Base-by-base conservation (phyloP, 768 basidiomycete species). In the Termitomyces sp. region DNA sequence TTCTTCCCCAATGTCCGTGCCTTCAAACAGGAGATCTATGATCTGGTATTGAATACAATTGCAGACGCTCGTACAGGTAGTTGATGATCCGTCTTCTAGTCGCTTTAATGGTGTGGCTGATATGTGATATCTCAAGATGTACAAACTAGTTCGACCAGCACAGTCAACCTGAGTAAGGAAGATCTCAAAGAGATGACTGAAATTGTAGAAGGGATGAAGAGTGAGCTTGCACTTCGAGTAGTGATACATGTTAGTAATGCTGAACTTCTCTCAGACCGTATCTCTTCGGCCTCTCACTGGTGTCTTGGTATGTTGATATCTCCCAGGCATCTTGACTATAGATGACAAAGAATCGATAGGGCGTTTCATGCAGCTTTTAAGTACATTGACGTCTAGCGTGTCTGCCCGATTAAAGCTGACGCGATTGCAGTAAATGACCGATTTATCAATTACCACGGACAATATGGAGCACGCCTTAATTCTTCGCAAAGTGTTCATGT, bases 381-480 rank as follows among this genome's bases (percentile, higher is more conserved):
- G 58, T 44, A 32, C 12, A 49, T 11, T n/a, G 18, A 28, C 38
- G 2, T 28, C 2, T 50, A 18, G 6, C 11, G 13, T 28, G 4
- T 2, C 28, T 28, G 28, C 4, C 16, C 7, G 20, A 45, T n/a
- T 5, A 24, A 36, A 22, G 28, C 40, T 60, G 2, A 62, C 24
- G 11, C 1, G 22, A 12, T 18, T 24, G 18, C 20, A 59, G 61
- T 65, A 36, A 59, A 39, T 46, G 61, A 69, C 46, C 67, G 70
- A 32, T 80, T 80, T 55, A 46, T 77, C 15, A 77, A 83, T 55
- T 80, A 75, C 46, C 62, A 80, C 15, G 82, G 81, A 6, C 76
- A 81, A 62, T 69, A 74, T 2, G 75, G 75, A 44, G 79, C 78
- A 7, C 79, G 82, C 13, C 71, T 84, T 1, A 66, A 72, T 33